phyloP scores from a whole-genome alignment of 2,329 filamentous ascomycete genomes.

The Xylaria sp. region DNA sequence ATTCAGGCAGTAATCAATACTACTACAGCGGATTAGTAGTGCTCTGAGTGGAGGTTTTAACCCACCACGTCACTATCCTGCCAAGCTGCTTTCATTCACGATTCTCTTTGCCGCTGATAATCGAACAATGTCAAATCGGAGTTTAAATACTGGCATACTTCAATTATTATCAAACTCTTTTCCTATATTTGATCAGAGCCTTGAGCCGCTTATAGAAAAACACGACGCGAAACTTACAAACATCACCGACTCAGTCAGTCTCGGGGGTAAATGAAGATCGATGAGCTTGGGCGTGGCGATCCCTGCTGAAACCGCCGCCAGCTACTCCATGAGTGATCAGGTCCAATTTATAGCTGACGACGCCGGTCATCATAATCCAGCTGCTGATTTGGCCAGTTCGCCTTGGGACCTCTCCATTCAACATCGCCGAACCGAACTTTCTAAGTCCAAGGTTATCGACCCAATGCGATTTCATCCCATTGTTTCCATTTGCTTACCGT shows the following conservation, averaged over 20 bases:
- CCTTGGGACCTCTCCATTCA: neutral
- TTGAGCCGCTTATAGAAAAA: neutral
- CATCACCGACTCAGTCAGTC: neutral
- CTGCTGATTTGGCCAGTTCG: slow-evolving; percentile 1
- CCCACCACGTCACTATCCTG: neutral
- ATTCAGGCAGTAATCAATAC: neutral
- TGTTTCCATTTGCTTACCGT: slow-evolving; percentile 20
- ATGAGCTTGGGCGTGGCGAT: slow-evolving; percentile 19
- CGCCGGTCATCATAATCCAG: slow-evolving; percentile 2
- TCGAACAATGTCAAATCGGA: neutral
- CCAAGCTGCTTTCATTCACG: neutral
- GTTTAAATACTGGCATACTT: neutral
- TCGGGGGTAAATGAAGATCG: slow-evolving; percentile 13
- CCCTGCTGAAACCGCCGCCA: slow-evolving; percentile 30
- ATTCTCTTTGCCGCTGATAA: neutral
- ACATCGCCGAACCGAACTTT: slow-evolving; percentile 10
- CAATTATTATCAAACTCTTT: neutral
- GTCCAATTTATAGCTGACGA: slow-evolving; percentile 23
- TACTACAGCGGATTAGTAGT: neutral
- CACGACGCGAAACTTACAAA: neutral
- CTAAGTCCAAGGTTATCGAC: neutral
- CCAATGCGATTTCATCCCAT: slow-evolving; percentile 32
- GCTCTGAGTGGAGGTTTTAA: slow-evolving; percentile 7
- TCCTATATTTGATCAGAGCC: neutral
- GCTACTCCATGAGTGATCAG: slow-evolving; percentile 13